Evolutionary conservation across 1,284 basidiomycete genomes (phyloP), one percentile per base, ranked within the genome.

Genomic region (Mycosarcoma maydis): DNA sequence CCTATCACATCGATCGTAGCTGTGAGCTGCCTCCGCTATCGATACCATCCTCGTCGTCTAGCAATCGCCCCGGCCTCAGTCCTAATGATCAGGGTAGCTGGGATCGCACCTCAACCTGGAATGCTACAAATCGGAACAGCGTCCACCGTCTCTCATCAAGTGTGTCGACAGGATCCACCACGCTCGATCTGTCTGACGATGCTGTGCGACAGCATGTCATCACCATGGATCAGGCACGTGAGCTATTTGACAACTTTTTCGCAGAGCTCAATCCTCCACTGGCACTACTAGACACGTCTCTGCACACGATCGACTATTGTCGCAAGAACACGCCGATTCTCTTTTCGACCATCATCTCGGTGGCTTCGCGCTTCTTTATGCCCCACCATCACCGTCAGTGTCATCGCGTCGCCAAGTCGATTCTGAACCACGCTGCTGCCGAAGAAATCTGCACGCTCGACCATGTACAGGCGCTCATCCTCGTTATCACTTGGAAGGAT

Each of bases 401-500:
- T 69, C 87, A 88, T 65, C 87, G 87, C 66, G 85, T 91, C 23
- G 89, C 88, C 20, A 86, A 90, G 61, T 89, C 49, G 86, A 24
- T 72, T 11, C 50, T 89, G 73, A 87, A 88, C 8, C 84, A 89
- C n/a, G 89, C 90, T 2, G 92, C 92, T 74, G 85, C 87, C 13
- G 89, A 92, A 64, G 86, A 85, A 22, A 88, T 87, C 86, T 90
- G 90, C 78, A 85, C 87, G 52, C 87, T 93, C 39, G 91, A 92
- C 79, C 87, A 91, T 17, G 87, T 90, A 3, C 91, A 93, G 81
- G 90, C 91, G 24, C 90, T 91, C 80, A 88, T 90, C 8, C 90
- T 90, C 71, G 84, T 92, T 54, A 90, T 89, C 32, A 92, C 92
- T 79, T 93, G 92, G 92, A 90, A 87, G 82, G 90, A 81, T 38